Evolutionary conservation across 208 protist genomes (phyloP), one percentile per base, ranked within the genome.

Genomic region (Trypanosoma brucei): DNA sequence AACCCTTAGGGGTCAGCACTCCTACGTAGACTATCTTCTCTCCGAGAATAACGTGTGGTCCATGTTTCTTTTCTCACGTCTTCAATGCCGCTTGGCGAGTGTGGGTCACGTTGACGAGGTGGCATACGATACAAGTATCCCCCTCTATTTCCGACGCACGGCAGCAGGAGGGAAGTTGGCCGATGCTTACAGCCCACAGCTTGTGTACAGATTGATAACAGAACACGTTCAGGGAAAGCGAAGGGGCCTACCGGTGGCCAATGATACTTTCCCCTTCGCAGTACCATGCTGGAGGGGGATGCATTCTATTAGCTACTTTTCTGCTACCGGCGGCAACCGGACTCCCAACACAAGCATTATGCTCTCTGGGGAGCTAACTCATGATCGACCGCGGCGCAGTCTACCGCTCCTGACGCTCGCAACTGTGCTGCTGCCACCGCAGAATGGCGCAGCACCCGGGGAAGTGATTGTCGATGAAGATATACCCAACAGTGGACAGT

Each of bases 11-110:
- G 86, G 89, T 11, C 71, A 61, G 3, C 68, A 91, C 69, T 93
- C 86, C 14, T 95, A 91, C 70, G 79, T 68, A 11, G 89, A 92
- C 61, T 82, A 72, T 51, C 70, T 92, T 33, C 70, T 95, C 9
- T 76, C 78, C 2, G 61, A 78, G 6, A 55, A 81, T 33, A 69
- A 81, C 31, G 40, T 86, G 5, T 95, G 89, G 86, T 82, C 84
- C 2, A 61, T 87, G 22, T 80, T 84, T 55, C 61, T 93, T 37
- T 91, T 93, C 65, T 56, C 80, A 36, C 62, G 73, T 33, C 53
- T 91, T 36, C 81, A 90, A 36, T 69, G 76, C n/a, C 88, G 81
- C 51, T 49, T 72, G 22, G 73, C 71, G 53, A 68, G 78, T 65
- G 88, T 79, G 66, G 9, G 46, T 14, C 64, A 55, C 3, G 1